Evolutionary conservation across 1,139 yeast species (phyloP), one percentile per base, ranked within the genome.

Genomic region (Arxiozyma heterogenica): DNA sequence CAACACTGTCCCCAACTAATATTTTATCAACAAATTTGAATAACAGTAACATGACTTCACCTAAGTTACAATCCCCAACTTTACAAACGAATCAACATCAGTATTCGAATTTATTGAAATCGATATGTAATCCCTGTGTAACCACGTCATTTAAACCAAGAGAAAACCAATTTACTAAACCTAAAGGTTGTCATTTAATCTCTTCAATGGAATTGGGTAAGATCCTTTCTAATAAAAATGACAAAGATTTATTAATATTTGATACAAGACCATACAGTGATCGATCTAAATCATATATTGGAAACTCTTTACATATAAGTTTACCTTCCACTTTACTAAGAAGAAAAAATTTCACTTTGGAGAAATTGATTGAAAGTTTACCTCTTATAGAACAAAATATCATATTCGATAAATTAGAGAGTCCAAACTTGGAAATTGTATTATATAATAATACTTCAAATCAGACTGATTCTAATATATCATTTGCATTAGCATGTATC

Each of bases 251-350:
- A 27, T 51, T 85, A 38, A 60, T 84, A 5, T 71, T 88, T 18
- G 96, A 88, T 65, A 80, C 84, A 21, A 74, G 96, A 52, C 84
- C 95, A 0, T 84, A 79, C 62, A 78, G 85, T 5, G 87, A 83
- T 53, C 85, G 73, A 66, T 73, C 79, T 39, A 73, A 71, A 54
- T 64, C 75, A 4, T 83, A 83, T 55, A 65, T 88, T 18, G 62
- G 61, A n/a, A 71, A 76, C 49, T 78, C 95, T 1, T 71, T 84
- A 47, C 85, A 85, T 64, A 76, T 87, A 41, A 84, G 91, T 63
- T 72, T 87, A 25, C 95, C 95, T 1, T 82, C 93, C 21, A 87
- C 95, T 0, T 73, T 88, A 50, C 71, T 88, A 59, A 84, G 84
- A 64, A 77, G 96, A 58, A 75, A 80, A 43, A 82, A 80, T 55